A percentile compares a stretch with the other conserved stretches of the same genome.
Conservation (phyloP, 352 stramenopile genomes). For the Phytophthora pluvialis region DNA sequence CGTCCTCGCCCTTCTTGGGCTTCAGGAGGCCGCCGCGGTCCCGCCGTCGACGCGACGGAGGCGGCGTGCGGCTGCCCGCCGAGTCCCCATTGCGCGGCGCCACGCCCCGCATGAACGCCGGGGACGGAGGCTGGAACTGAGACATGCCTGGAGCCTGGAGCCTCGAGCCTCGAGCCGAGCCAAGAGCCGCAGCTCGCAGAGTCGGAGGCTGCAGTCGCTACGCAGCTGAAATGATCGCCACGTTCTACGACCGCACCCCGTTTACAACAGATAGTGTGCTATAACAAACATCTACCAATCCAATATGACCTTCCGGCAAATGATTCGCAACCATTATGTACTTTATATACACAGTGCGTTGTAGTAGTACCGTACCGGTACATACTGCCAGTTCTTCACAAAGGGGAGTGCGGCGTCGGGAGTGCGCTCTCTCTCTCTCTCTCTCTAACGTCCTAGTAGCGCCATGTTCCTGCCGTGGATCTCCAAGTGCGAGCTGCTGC, state of each 20-base stretch:
- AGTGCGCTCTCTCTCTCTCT: conserved; percentile 1
- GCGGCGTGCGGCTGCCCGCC: conserved; percentile 18
- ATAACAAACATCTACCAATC: not conserved
- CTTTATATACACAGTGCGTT: not conserved
- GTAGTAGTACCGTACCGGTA: no score
- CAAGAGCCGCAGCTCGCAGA: conserved; percentile 1
- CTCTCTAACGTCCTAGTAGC: not conserved
- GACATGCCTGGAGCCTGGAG: conserved; percentile 24
- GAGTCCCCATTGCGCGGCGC: conserved; percentile 9
- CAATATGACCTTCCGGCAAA: not conserved
- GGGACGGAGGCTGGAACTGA: conserved; percentile 31
- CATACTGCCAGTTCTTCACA: not conserved
- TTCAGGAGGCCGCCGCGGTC: conserved; percentile 33
- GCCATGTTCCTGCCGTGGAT: conserved; percentile 90
- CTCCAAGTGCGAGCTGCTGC: conserved; percentile 88
- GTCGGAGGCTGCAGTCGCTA: not conserved
- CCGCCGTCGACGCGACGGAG: conserved; percentile 11
- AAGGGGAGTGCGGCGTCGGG: not conserved
- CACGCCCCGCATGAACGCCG: conserved; percentile 20
- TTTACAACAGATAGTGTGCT: not conserved
- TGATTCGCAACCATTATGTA: not conserved
- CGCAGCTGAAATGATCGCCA: conserved; percentile 8
- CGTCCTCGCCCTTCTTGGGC: conserved; percentile 40
- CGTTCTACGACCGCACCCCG: conserved; percentile 8
- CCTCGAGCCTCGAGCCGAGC: not conserved